Base-by-base conservation (phyloP, 257 asterid genomes). In the Ehretia macrophylla region DNA sequence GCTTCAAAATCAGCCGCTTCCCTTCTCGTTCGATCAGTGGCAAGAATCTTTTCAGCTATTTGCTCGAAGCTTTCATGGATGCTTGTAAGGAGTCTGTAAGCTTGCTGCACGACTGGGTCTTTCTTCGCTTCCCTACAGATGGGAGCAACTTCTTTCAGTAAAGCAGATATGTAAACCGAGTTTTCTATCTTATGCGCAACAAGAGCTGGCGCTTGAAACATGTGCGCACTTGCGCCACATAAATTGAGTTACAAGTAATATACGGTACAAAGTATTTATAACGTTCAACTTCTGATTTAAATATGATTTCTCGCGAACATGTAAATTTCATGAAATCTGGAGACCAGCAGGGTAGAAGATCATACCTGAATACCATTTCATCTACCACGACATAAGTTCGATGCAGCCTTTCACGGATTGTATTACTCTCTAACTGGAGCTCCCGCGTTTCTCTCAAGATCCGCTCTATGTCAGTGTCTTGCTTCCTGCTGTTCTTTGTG, bases 401-500 rank as follows among this genome's bases (percentile, higher is more conserved):
- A 79, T 68, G 70, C 56, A 84, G 94, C 56, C 97, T 85, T 60
- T 89, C 97, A 63, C 82, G 94, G 66, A 84, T 76, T 57, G 81
- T 75, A 69, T 90, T 90, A 63, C 86, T 86, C 77, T 86, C 97
- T 64, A 89, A 66, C 78, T 86, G 95, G 69, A 86, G 92, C 70
- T 82, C 97, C 75, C 97, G 74, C 1, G 93, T 90, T 44, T 84
- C 92, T 69, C 80, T 81, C 50, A 90, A 76, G 75, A 90, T 90
- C 48, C 64, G 76, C 39, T 84, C 83, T 49, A 84, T 72, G 77
- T 86, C 95, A 56, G 51, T 72, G 49, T 89, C 97, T 78, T 77
- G 97, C 67, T 89, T 89, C 67, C 83, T 50, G 77, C 94, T 84
- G 71, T 86, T 89, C 76, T 84, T 86, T n/a, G 95, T 84, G 74